phyloP scores from a whole-genome alignment of 2,329 filamentous ascomycete genomes.

The Aspergillus carbonarius region DNA sequence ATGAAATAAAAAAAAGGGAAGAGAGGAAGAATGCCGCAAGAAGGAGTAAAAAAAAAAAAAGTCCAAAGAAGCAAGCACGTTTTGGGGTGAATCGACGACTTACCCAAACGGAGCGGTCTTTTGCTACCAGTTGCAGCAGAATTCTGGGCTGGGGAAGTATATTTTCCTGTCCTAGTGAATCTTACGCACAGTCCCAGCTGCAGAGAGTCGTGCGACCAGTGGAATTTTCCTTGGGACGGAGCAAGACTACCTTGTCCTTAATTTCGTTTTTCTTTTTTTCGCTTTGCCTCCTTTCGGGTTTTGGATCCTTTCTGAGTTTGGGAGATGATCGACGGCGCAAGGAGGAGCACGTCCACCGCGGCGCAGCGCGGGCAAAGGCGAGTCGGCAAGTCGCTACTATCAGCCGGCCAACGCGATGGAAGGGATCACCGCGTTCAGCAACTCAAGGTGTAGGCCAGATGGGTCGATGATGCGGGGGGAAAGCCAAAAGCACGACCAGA shows the following conservation, averaged over 20 bases:
- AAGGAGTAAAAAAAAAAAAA: constrained; percentile 6
- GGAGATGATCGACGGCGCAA: constrained; percentile 26
- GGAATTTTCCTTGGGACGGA: constrained; percentile 3
- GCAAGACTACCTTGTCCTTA: background rate
- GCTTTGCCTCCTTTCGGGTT: constrained; percentile 7
- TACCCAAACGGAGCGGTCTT: constrained; percentile 2
- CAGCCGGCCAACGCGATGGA: background rate
- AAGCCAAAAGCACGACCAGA: constrained; percentile 1
- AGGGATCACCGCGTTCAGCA: constrained; percentile 12
- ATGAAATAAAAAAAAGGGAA: background rate
- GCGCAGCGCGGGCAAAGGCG: background rate
- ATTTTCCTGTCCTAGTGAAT: constrained; percentile 11
- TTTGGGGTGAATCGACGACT: constrained; percentile 3
- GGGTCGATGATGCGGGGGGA: constrained; percentile 15
- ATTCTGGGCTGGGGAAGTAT: constrained; percentile 9
- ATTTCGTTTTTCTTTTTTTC: constrained; percentile 4
- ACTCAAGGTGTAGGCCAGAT: constrained; percentile 12
- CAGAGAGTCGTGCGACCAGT: constrained; percentile 17
- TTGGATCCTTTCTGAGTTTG: constrained; percentile 17
- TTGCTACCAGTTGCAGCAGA: background rate
- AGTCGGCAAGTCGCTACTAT: background rate
- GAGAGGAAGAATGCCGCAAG: background rate
- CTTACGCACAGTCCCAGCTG: constrained; percentile 18
- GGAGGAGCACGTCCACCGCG: constrained; percentile 12
- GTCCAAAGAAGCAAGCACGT: constrained; percentile 3